Evolutionary conservation across 2,329 filamentous ascomycete species (phyloP), one percentile per base, ranked within the genome.

Genomic region (Ceratocystis harringtonii): DNA sequence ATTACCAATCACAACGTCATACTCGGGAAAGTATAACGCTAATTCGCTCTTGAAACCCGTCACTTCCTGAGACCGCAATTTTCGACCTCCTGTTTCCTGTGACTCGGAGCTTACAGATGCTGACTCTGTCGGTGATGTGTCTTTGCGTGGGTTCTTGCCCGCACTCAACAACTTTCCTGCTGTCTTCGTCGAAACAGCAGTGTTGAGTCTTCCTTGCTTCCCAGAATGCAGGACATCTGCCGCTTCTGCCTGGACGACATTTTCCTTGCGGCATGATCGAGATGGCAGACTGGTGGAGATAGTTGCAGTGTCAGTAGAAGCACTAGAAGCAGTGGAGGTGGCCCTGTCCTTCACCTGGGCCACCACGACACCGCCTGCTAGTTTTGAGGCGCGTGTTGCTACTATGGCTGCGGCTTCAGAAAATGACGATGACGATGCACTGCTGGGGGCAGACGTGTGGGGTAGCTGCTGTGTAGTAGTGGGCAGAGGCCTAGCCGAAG

Each of bases 1-100:
- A 72, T 95, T 89, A 68, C 89, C 91, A 76, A 97, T 90, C 70
- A 96, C 84, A 73, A 95, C 90, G 75, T 96, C 92, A 75, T 96
- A 97, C 72, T 95, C 92, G 63, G 89, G 86, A 72, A 97, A 96
- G 76, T 96, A 97, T 61, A 85, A 83, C 45, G 91, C 87, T 68
- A 97, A 80, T 72, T 96, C 92, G 76, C 91, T 96, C 80, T 95
- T 96, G 76, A 91, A 87, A 70, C 90, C 82, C 63, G 87, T 87
- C 10, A 87, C 88, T 71, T 95, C 90, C 71, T 95, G 89, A 63
- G 90, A 95, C 68, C 92, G 84, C 73, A 96, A 78, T 73, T 90
- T 92, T 71, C 82, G 81, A 69, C 92, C 85, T 70, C 89, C 87
- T 70, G 89, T 86, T 68, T 84, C 78, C 70, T 77, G 76, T 44